Evolutionary conservation across 768 basidiomycete genomes (phyloP), one percentile per base, ranked within the genome.

Genomic region (Lentinus brumalis): DNA sequence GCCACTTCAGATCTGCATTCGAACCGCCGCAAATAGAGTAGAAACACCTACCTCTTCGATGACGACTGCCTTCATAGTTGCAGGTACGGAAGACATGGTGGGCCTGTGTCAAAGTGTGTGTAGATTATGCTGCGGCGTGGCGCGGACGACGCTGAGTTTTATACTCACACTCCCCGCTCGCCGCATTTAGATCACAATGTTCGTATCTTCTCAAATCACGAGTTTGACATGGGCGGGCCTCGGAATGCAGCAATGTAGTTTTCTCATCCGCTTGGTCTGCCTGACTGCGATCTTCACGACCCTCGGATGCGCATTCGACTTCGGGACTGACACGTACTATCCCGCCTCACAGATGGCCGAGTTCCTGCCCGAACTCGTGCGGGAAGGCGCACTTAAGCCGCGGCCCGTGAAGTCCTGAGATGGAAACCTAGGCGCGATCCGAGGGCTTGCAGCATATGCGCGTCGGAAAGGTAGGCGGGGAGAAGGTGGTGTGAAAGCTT

Each of bases 381-480:
- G 50, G 29, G 54, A 51, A 1, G 63, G 62, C 21, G 60, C 59
- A 53, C 21, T 71, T 42, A 64, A 57, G 47, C 66, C 68, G 18
- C 66, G 62, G 30, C 60, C 54, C 6, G 26, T 66, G 50, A 31
- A 52, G 6, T 10, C 66, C 14, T 67, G 56, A 46, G 53, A 60
- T 10, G 58, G 59, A 3, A 69, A 66, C 14, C 45, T 69, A 26
- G 59, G 38, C 21, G 46, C 59, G 6, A 58, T 69, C 39, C 15
- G 68, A 62, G 1, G 60, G 66, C 6, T 40, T 71, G 38, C 53
- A 66, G 35, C 62, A 57, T 41, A 69, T 71, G 70, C 52, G 55
- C 30, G 63, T 66, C 9, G 66, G 68, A 5, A 69, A 69, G 66
- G 61, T 69, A 6, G 68, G 70, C 56, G 70, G 52, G 11, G 57